Conservation (phyloP, 2,329 filamentous ascomycete genomes). For the Botrytis fragariae region DNA sequence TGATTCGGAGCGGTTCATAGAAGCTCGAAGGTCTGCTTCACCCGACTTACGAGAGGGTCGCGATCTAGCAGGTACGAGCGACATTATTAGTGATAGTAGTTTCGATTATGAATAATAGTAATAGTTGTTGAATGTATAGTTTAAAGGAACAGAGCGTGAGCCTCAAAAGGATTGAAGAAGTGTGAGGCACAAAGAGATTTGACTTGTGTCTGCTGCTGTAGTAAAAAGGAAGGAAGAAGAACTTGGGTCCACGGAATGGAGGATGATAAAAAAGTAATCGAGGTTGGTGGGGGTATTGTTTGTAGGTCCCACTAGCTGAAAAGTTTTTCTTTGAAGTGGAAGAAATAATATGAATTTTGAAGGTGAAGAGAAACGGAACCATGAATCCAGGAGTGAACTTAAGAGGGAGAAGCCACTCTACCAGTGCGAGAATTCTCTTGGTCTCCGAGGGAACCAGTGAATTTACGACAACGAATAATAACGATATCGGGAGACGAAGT, state of each 20-base stretch:
- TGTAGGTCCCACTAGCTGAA: not conserved
- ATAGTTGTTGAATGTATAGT: constrained; percentile 4
- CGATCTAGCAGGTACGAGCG: constrained; percentile 7
- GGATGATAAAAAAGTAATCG: not conserved
- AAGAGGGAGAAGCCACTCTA: not conserved
- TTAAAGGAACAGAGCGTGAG: not conserved
- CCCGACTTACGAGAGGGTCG: not conserved
- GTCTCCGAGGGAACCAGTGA: not conserved
- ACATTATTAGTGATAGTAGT: constrained; percentile 13
- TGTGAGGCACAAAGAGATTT: not conserved
- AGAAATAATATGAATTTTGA: not conserved
- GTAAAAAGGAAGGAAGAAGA: not conserved
- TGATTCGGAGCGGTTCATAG: not conserved
- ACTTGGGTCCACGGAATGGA: not conserved
- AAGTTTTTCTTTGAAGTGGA: constrained; percentile 4
- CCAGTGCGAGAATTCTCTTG: not conserved
- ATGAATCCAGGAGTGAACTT: not conserved
- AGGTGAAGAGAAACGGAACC: not conserved
- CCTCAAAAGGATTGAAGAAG: not conserved
- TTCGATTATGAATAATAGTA: constrained; percentile 2
- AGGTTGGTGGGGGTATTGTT: not conserved
- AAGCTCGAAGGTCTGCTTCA: constrained; percentile 10
- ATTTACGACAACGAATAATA: not conserved
- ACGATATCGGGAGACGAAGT: not conserved
- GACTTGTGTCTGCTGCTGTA: not conserved